These are phyloP conservation scores for Cystoisospora suis DNA, from an alignment of 169 alveolate species.

Conservation along the genomic window DNA sequence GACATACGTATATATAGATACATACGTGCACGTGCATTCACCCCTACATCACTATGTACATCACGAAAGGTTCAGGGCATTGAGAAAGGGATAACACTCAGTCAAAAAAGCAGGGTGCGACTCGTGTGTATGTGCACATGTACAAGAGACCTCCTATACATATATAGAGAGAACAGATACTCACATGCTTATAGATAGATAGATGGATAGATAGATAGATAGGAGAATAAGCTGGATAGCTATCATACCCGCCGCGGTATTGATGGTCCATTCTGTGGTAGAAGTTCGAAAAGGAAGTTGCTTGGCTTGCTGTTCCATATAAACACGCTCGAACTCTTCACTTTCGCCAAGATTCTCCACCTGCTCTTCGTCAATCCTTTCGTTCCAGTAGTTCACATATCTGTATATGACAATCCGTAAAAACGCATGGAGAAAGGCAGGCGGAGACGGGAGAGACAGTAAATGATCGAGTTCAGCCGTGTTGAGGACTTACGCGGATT, in stretches of 20 bases:
- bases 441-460: not conserved
- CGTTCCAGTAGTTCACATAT: conserved; percentile 49
- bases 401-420: not conserved
- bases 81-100: not conserved
- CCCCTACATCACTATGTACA: not conserved
- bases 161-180: not conserved
- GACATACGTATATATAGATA: too few relatives aligned
- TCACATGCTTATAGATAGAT: not conserved
- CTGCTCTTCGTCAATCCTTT: conserved; percentile 41
- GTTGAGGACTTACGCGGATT: not conserved
- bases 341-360: conserved; percentile 53
- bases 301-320: conserved; percentile 39
- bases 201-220: not conserved
- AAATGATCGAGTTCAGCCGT: not conserved
- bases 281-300: conserved; percentile 65
- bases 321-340: conserved; percentile 58
- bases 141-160: too few relatives aligned
- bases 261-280: conserved; percentile 63
- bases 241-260: conserved; percentile 53
- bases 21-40: not conserved
- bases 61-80: too few relatives aligned
- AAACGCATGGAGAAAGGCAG: not conserved
- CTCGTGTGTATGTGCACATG: too few relatives aligned
- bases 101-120: not conserved
- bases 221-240: not conserved